phyloP scores from a whole-genome alignment of 495 filamentous ascomycete genomes.

The Cairneyella variabilis region DNA sequence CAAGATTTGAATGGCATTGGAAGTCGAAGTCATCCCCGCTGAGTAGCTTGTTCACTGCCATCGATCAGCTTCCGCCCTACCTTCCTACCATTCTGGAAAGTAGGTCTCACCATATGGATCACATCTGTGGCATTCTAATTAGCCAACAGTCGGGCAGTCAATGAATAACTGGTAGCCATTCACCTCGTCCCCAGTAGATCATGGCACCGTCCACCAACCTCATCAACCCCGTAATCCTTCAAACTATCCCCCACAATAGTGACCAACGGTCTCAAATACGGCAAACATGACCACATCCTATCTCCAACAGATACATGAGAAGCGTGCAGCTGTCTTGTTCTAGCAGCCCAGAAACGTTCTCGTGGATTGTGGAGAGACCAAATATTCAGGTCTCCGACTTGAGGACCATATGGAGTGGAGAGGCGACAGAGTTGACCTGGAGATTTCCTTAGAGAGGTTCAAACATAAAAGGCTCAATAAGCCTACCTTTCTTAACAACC shows the following conservation, averaged over 20 bases:
- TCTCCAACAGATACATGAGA: slow-evolving; percentile 67
- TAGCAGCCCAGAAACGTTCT: slow-evolving; percentile 74
- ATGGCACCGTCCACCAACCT: slow-evolving; percentile 57
- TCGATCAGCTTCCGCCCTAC: neutral
- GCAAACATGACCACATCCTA: slow-evolving; percentile 71
- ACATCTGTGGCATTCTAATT: no score
- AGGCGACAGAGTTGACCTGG: slow-evolving; percentile 63
- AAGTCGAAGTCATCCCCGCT: slow-evolving; percentile 68
- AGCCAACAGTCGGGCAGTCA: no score
- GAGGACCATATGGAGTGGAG: slow-evolving; percentile 69
- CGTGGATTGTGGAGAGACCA: slow-evolving; percentile 73
- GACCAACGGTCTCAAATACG: slow-evolving; percentile 68
- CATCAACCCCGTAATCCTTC: slow-evolving; percentile 47
- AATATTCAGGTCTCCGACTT: slow-evolving; percentile 80
- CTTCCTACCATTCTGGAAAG: neutral
- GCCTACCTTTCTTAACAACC: slow-evolving; percentile 44
- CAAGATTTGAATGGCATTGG: slow-evolving; percentile 80
- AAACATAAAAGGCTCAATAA: neutral
- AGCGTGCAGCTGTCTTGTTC: slow-evolving; percentile 73
- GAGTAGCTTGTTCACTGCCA: slow-evolving; percentile 59
- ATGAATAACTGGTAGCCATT: slow-evolving; percentile 48
- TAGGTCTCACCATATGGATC: slow-evolving; percentile 24
- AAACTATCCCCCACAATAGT: slow-evolving; percentile 70
- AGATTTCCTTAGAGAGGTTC: neutral
- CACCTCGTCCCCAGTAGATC: slow-evolving; percentile 76